Conservation (phyloP, 441 rosid genomes). For the Viola pubescens region DNA sequence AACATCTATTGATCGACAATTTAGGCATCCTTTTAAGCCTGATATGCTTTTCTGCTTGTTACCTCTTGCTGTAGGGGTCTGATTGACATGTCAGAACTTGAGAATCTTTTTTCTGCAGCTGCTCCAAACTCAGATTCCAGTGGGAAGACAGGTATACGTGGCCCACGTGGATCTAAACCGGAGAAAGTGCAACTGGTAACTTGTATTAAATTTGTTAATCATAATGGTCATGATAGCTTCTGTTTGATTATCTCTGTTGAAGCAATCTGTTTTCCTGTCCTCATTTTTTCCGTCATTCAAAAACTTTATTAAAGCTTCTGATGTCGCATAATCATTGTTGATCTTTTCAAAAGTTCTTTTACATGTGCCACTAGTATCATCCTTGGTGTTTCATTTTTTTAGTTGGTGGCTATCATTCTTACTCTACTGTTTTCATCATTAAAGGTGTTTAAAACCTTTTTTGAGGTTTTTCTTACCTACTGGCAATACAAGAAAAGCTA, state of each 20-base stretch:
- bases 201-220: not conserved
- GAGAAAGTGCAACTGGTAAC: constrained; percentile 95
- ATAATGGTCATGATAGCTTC: not conserved
- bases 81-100: constrained; percentile 93
- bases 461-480: too few relatives aligned
- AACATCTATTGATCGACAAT: constrained; percentile 11
- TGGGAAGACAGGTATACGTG: constrained; percentile 31
- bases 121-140: constrained; percentile 45
- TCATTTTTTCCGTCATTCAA: not conserved
- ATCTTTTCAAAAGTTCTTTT: too few relatives aligned
- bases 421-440: too few relatives aligned
- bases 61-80: constrained; percentile 53
- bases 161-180: constrained; percentile 50
- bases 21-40: not conserved
- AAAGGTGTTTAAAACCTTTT: too few relatives aligned
- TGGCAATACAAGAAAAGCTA: too few relatives aligned
- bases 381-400: too few relatives aligned
- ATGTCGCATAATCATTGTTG: too few relatives aligned
- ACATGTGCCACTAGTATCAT: too few relatives aligned
- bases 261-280: not conserved
- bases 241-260: constrained; percentile 2
- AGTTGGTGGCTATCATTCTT: too few relatives aligned
- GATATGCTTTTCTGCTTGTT: constrained; percentile 13
- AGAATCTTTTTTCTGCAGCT: constrained; percentile 77
- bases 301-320: not conserved